phyloP scores from a whole-genome alignment of 371 early-diverging fungal species.

The Parasitella parasitica region DNA sequence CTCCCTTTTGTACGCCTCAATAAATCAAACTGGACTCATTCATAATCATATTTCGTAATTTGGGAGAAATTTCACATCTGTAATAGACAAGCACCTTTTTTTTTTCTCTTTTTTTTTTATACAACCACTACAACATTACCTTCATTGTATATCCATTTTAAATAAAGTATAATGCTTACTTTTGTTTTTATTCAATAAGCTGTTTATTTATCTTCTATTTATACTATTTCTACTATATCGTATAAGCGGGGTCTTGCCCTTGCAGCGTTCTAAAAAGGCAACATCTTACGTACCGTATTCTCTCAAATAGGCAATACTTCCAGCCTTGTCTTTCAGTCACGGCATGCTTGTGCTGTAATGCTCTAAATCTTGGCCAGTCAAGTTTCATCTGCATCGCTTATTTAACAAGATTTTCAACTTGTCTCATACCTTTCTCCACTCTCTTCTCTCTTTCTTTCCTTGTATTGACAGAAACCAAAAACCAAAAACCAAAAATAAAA shows the following conservation, averaged over 20 bases:
- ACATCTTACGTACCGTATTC: background rate
- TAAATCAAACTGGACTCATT: background rate
- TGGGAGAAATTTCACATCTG: background rate
- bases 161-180: background rate
- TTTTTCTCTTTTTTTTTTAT: too few relatives aligned
- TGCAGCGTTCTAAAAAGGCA: background rate
- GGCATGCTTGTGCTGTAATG: background rate
- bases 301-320: background rate
- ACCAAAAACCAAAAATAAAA: too few relatives aligned
- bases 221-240: background rate
- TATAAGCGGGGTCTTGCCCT: background rate
- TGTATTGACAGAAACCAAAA: too few relatives aligned
- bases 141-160: background rate
- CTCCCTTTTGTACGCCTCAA: conserved; percentile 17
- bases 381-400: background rate
- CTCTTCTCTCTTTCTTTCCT: background rate
- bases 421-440: background rate
- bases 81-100: background rate
- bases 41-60: background rate
- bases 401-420: too few relatives aligned
- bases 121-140: too few relatives aligned
- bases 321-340: background rate
- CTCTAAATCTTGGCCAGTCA: background rate
- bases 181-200: background rate
- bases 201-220: background rate